Conservation (phyloP, 441 rosid species). For the Eutrema salsugineum region DNA sequence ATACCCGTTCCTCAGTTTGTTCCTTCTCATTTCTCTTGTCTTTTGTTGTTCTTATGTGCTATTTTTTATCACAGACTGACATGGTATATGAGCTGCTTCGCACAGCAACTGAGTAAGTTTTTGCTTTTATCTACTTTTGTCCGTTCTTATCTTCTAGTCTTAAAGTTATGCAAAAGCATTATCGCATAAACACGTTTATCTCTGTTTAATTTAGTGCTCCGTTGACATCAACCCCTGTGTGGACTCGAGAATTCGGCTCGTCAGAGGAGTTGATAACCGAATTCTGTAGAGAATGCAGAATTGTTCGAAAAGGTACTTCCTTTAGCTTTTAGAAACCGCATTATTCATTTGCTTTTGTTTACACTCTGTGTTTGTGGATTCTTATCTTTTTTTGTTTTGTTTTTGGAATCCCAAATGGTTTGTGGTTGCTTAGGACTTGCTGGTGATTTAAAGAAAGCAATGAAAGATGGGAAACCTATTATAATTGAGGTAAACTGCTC, state of each 20-base stretch:
- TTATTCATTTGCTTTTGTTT: neutral
- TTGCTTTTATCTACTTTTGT: neutral
- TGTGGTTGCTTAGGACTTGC: conserved; percentile 69
- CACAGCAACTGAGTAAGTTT: conserved; percentile 90
- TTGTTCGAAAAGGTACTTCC: conserved; percentile 91
- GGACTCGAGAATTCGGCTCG: conserved; percentile 85
- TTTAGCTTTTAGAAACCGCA: neutral
- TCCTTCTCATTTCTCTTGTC: neutral
- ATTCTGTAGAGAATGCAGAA: conserved; percentile 96
- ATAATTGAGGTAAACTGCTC: conserved; percentile 75
- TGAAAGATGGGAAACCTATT: conserved; percentile 99
- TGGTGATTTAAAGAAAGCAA: conserved; percentile 98
- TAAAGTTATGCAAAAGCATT: neutral
- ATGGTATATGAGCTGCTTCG: conserved; percentile 98
- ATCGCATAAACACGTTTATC: neutral
- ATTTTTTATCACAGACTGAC: conserved; percentile 68
- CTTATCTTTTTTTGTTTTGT: neutral
- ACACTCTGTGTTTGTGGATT: neutral
- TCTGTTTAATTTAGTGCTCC: conserved; percentile 61
- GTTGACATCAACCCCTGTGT: conserved; percentile 84
- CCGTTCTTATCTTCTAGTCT: neutral
- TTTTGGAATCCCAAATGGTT: neutral
- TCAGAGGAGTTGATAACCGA: conserved; percentile 89
- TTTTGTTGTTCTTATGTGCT: neutral
- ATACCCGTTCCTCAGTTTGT: neutral